Evolutionary conservation across 1,284 basidiomycete species (phyloP), one percentile per base, ranked within the genome.

Genomic region (Trametes pubescens): DNA sequence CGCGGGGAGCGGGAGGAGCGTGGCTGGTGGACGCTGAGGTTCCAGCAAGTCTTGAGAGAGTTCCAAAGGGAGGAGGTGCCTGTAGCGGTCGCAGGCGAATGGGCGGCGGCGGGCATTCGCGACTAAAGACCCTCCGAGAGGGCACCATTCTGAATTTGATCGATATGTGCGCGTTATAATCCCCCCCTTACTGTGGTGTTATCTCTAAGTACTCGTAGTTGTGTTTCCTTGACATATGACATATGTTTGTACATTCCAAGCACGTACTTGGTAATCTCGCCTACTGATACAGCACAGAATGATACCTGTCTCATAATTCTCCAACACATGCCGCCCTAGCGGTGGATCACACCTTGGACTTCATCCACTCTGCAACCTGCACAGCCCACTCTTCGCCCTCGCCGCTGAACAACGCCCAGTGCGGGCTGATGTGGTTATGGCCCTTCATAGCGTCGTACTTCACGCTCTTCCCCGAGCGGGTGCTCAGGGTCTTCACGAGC

Each of bases 11-110:
- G 90, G 46, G 89, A 92, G 73, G 90, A 93, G 69, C 81, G 92
- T 0, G 89, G 86, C 3, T 94, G 91, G 90, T 94, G 92, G 92
- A 82, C 87, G 3, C 71, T 88, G 57, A 79, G 90, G 48, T 93
- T 93, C 70, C 87, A 88, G 68, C 85, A 90, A 67, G 86, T 92
- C 6, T 78, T 90, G 65, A 75, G 78, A 35, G 89, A 90, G 72
- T 72, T 87, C 69, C 77, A 80, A 62, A 61, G 75, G 65, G 71
- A 73, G 55, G 72, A 71, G 18, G 53, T 53, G 29, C 60, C 60
- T 1, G 48, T 56, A 7, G 46, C 60, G 5, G 24, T 61, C 2
- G 53, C 38, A 8, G 53, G 54, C 13, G 47, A 51, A 22, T 61
- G 54, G 60, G 40, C 38, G 18, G 11, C 22, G n/a, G 35, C 0